These are phyloP conservation scores for Garcileccinum viscosum DNA, from an alignment of 1,284 basidiomycete genomes.

Conservation along the genomic window DNA sequence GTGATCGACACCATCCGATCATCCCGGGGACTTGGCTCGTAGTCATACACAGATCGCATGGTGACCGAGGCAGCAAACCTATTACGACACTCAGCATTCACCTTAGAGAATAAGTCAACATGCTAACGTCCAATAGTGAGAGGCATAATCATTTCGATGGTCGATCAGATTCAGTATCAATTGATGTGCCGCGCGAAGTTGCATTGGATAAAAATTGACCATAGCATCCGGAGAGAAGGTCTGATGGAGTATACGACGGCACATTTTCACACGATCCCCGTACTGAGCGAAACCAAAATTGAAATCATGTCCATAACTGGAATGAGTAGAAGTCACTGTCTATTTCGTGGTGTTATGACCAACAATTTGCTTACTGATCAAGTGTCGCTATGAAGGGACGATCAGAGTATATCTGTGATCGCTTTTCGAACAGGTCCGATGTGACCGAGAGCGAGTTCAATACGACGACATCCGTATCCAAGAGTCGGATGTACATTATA, in stretches of 20 bases:
- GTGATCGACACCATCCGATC: conserved; percentile 28
- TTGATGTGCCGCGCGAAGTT: conserved; percentile 23
- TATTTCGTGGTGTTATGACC: not conserved
- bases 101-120: not conserved
- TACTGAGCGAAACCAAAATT: conserved; percentile 23
- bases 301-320: conserved; percentile 26
- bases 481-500: conserved; percentile 22
- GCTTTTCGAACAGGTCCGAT: conserved; percentile 27
- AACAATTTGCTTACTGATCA: not conserved
- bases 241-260: conserved; percentile 24
- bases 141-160: conserved; percentile 7
- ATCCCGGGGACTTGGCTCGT: conserved; percentile 5
- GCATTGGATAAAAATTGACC: conserved; percentile 13
- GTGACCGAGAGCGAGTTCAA: conserved; percentile 22
- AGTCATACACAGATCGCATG: conserved; percentile 18
- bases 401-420: conserved; percentile 29
- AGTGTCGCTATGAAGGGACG: conserved; percentile 23
- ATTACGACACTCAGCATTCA: not conserved
- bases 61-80: conserved; percentile 28
- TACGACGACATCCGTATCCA: conserved; percentile 10
- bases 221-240: conserved; percentile 8
- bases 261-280: conserved; percentile 22
- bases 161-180: conserved; percentile 23
- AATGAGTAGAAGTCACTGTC: not conserved
- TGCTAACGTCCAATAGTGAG: not conserved